These are phyloP conservation scores for Monosporascus sp. DNA, from an alignment of 2,329 filamentous ascomycete genomes.

Conservation along the genomic window DNA sequence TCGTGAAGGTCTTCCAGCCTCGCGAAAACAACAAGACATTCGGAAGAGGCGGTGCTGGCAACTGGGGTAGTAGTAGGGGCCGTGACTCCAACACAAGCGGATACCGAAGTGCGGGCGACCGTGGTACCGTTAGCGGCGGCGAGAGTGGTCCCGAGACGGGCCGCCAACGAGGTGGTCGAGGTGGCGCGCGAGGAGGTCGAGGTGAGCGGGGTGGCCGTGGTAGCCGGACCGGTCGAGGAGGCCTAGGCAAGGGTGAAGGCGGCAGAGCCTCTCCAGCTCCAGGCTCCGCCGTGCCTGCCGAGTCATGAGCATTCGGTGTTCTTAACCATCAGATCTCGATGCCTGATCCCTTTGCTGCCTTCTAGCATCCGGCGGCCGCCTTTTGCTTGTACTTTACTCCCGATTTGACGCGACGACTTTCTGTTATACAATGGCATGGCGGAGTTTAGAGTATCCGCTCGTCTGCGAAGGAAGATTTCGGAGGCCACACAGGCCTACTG, in stretches of 20 bases:
- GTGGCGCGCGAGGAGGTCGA: conserved; percentile 52
- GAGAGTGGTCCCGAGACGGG: conserved; percentile 61
- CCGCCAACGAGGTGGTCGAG: conserved; percentile 49
- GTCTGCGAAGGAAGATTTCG: conserved; percentile 19
- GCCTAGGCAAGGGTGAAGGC: conserved; percentile 50
- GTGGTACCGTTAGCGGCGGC: conserved; percentile 56
- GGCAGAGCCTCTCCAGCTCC: conserved; percentile 49
- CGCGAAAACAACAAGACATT: conserved; percentile 51
- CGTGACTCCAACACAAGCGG: conserved; percentile 61
- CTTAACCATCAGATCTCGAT: conserved; percentile 7
- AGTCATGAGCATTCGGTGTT: conserved; percentile 30
- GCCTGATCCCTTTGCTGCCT: conserved; percentile 2
- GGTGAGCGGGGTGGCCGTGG: conserved; percentile 53
- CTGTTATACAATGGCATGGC: conserved; percentile 14
- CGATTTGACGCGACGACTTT: conserved; percentile 13
- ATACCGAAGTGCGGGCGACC: conserved; percentile 80
- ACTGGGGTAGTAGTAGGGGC: conserved; percentile 61
- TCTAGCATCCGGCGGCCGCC: conserved; percentile 7
- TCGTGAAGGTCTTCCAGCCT: conserved; percentile 78
- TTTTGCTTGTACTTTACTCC: conserved; percentile 22
- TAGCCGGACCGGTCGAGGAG: conserved; percentile 34
- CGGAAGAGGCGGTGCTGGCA: conserved; percentile 59
- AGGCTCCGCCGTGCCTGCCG: conserved; percentile 36
- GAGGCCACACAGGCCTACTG: conserved; percentile 13
- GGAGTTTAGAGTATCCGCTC: conserved; percentile 19